Percentiles rank a stretch among this genome's conserved stretches.
These are phyloP conservation scores for Zygotorulaspora sp. DNA, from an alignment of 805 yeast genomes.

Conservation along the genomic window DNA sequence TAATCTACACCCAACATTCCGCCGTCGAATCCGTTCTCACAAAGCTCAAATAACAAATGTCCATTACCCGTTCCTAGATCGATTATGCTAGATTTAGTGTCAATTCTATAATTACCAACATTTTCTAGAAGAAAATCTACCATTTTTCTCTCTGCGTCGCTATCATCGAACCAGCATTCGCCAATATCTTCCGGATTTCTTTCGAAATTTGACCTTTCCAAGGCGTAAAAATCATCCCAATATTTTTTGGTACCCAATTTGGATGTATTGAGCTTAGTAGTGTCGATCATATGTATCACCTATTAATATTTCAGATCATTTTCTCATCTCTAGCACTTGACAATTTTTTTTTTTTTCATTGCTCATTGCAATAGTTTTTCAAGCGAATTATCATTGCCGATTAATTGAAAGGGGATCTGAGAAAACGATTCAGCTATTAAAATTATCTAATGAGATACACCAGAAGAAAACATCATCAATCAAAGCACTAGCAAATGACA, in stretches of 20 bases:
- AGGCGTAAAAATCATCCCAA: constrained; percentile 84
- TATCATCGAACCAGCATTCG: constrained; percentile 94
- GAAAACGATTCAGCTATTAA: too few relatives aligned
- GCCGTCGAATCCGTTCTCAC: constrained; percentile 59
- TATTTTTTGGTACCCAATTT: constrained; percentile 83
- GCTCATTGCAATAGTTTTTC: too few relatives aligned
- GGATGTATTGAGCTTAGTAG: constrained; percentile 59
- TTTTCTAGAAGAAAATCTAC: constrained; percentile 62
- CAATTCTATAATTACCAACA: constrained; percentile 35
- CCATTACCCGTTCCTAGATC: constrained; percentile 98
- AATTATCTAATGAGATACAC: too few relatives aligned
- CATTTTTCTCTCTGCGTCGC: constrained; percentile 86
- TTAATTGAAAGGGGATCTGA: neutral
- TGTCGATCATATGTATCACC: constrained; percentile 37
- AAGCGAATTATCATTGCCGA: constrained; percentile 1
- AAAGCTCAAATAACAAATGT: constrained; percentile 68
- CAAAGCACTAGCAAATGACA: constrained; percentile 15
- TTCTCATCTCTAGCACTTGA: neutral
- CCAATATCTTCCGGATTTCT: constrained; percentile 83
- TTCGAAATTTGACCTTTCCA: constrained; percentile 66
- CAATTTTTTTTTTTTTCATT: constrained; percentile 1
- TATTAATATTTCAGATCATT: too few relatives aligned
- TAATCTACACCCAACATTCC: constrained; percentile 77
- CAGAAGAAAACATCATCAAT: neutral
- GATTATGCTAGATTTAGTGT: constrained; percentile 42